Conservation (phyloP, 352 stramenopile genomes). For the Thalassiosira oceanica region DNA sequence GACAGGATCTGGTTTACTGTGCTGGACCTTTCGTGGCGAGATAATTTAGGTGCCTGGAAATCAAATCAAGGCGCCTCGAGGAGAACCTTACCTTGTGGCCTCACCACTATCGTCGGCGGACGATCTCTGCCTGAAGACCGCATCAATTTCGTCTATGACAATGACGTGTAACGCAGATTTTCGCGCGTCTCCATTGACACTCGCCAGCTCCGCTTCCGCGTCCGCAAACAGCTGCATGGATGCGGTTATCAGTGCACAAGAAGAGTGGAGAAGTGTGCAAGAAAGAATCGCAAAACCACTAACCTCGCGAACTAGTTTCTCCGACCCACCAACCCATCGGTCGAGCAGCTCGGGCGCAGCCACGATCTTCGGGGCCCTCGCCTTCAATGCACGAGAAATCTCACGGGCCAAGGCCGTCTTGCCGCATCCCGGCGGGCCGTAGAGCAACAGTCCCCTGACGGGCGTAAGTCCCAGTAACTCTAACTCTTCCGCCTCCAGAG, state of each 20-base stretch:
- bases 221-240: conserved; percentile 93
- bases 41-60: no score
- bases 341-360: conserved; percentile 99
- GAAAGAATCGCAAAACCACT: no score
- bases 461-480: conserved; percentile 94
- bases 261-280: no score
- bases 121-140: conserved; percentile 95
- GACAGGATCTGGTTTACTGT: conserved; percentile 99
- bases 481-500: conserved; percentile 54
- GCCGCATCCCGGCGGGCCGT: conserved; percentile 84
- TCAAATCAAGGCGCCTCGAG: no score
- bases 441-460: conserved; percentile 92
- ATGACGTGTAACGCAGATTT: conserved; percentile 99
- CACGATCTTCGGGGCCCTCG: conserved; percentile 94
- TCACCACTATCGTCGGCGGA: conserved; percentile 38
- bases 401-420: conserved; percentile 99
- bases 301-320: conserved; percentile 98
- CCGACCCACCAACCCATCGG: conserved; percentile 98
- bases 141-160: conserved; percentile 99
- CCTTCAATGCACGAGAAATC: conserved; percentile 96
- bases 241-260: no score
- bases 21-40: no score
- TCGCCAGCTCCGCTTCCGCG: conserved; percentile 76
- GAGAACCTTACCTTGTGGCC: conserved; percentile 44
- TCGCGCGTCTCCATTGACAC: conserved; percentile 84